Percentiles rank a stretch among this genome's conserved stretches.
Conservation (phyloP, 176 grass and related monocot genomes). For the Rhipidocladum racemiflorum region DNA sequence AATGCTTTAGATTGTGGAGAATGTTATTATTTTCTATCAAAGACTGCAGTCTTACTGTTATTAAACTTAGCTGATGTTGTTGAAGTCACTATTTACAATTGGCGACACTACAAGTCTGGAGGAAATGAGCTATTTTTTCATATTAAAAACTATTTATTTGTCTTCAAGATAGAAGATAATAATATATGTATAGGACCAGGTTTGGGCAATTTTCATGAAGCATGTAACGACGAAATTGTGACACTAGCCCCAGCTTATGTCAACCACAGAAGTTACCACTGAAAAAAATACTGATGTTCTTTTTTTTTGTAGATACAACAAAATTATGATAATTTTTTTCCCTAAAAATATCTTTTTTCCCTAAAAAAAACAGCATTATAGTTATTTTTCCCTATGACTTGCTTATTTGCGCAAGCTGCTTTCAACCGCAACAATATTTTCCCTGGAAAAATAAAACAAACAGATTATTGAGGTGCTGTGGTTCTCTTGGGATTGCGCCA, state of each 20-base stretch:
- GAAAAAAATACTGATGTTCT: neutral
- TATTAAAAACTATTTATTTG: neutral
- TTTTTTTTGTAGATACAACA: slow-evolving; percentile 14
- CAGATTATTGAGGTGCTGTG: neutral
- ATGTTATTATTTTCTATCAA: slow-evolving; percentile 4
- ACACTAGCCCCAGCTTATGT: neutral
- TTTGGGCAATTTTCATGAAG: neutral
- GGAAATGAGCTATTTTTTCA: neutral
- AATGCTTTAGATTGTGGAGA: neutral
- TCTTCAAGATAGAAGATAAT: neutral
- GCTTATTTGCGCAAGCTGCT: neutral
- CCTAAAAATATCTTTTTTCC: too few relatives aligned
- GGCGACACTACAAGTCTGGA: neutral
- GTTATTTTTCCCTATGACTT: neutral
- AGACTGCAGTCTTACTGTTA: neutral
- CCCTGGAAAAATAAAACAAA: neutral
- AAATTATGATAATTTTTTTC: neutral
- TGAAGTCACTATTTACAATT: neutral
- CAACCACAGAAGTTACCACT: neutral
- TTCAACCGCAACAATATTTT: neutral
- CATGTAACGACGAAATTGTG: neutral
- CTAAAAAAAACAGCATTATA: neutral
- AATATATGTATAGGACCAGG: neutral
- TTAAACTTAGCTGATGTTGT: neutral
- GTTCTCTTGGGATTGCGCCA: neutral